phyloP scores from a whole-genome alignment of 108 stramenopile genomes.

The Craspedostauros australis region DNA sequence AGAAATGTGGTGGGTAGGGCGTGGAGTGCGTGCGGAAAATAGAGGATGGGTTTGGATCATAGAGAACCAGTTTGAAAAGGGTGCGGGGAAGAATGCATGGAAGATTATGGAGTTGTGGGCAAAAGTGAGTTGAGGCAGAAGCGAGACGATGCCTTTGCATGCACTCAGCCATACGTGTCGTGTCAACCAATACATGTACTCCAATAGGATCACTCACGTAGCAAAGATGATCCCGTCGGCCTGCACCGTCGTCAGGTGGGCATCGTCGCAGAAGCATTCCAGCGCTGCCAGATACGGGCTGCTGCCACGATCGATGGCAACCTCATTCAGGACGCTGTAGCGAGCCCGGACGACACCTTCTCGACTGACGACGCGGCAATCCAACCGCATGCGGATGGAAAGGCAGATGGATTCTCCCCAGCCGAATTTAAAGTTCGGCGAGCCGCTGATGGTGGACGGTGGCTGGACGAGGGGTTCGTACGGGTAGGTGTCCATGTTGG shows the following conservation, averaged over 20 bases:
- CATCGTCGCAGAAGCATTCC: conserved; percentile 89
- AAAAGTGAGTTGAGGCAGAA: no score
- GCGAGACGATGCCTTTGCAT: no score
- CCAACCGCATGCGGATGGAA: conserved; percentile 88
- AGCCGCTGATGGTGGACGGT: neutral
- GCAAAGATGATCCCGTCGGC: conserved; percentile 96
- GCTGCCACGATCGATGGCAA: conserved; percentile 90
- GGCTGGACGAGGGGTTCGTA: conserved; percentile 5
- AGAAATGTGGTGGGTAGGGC: neutral
- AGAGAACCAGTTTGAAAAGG: neutral
- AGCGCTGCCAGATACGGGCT: conserved; percentile 85
- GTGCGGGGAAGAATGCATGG: no score
- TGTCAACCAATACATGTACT: no score
- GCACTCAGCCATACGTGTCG: no score
- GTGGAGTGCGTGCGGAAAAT: neutral
- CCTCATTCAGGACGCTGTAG: conserved; percentile 93
- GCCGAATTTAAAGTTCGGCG: conserved; percentile 50
- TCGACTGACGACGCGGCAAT: conserved; percentile 67
- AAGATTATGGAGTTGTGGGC: neutral
- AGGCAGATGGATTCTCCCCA: conserved; percentile 61
- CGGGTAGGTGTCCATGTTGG: conserved; percentile 29
- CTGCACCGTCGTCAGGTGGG: conserved; percentile 91
- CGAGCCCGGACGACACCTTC: conserved; percentile 58
- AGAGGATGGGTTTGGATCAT: neutral
- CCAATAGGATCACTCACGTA: conserved; percentile 55